These are phyloP conservation scores for Hygrophoropsis aurantiaca DNA, from an alignment of 768 basidiomycete genomes.

Conservation along the genomic window DNA sequence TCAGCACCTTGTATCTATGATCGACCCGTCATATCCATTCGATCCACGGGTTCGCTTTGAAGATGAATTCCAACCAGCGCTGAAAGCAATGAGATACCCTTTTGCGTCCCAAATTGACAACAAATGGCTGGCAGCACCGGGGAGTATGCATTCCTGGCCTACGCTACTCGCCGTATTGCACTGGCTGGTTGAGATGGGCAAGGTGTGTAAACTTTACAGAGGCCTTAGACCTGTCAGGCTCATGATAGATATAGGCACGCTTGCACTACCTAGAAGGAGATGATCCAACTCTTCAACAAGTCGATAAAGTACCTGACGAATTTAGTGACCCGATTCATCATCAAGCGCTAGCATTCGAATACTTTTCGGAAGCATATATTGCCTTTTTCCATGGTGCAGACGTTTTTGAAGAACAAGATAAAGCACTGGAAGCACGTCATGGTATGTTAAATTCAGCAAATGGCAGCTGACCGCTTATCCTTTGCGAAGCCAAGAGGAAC, in stretches of 20 bases:
- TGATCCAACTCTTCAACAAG: slow-evolving; percentile 67
- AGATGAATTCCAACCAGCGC: slow-evolving; percentile 76
- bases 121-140: slow-evolving; percentile 86
- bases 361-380: slow-evolving; percentile 65
- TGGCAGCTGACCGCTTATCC: slow-evolving; percentile 6
- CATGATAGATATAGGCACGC: slow-evolving; percentile 22
- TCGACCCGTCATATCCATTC: slow-evolving; percentile 72
- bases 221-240: background rate
- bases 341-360: slow-evolving; percentile 74
- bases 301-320: slow-evolving; percentile 64
- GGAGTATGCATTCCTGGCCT: slow-evolving; percentile 92
- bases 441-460: slow-evolving; percentile 41
- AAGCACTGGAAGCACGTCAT: slow-evolving; percentile 72
- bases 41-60: slow-evolving; percentile 60
- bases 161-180: slow-evolving; percentile 82
- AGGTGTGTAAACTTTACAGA: slow-evolving; percentile 49
- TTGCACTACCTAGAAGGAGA: slow-evolving; percentile 56
- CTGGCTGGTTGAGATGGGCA: slow-evolving; percentile 88
- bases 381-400: slow-evolving; percentile 69
- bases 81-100: slow-evolving; percentile 82
- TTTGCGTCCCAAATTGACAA: slow-evolving; percentile 75
- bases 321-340: slow-evolving; percentile 76
- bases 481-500: slow-evolving; percentile 61
- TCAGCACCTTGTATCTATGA: slow-evolving; percentile 64
- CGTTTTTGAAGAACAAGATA: slow-evolving; percentile 68